Percentiles rank a stretch among this genome's conserved stretches.
Conservation (phyloP, 2,329 filamentous ascomycete genomes). For the Aspergillus neotritici region DNA sequence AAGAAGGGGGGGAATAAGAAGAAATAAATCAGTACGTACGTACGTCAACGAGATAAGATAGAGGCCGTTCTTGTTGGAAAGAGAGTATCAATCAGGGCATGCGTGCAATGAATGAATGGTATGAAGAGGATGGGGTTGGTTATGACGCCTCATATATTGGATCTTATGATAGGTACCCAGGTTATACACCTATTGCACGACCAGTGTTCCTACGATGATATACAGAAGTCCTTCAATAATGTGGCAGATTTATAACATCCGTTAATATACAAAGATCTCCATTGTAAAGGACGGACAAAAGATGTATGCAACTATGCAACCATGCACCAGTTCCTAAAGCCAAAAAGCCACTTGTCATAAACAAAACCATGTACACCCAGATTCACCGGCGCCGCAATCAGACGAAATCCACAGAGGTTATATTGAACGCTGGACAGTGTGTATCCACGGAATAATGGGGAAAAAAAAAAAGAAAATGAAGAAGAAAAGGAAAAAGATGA, state of each 20-base stretch:
- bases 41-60: too few species aligned
- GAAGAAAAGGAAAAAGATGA: conserved; percentile 6
- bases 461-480: conserved; percentile 3
- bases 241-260: too few species aligned
- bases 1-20: conserved; percentile 23
- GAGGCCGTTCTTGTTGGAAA: too few species aligned
- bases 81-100: too few species aligned
- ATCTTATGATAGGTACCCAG: too few species aligned
- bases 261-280: background rate
- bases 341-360: background rate
- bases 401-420: conserved; percentile 1
- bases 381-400: conserved; percentile 22
- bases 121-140: too few species aligned
- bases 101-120: too few species aligned
- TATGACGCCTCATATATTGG: too few species aligned
- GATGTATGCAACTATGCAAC: background rate
- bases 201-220: too few species aligned
- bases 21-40: conserved; percentile 12
- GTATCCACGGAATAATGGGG: background rate
- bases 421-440: background rate
- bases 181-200: too few species aligned
- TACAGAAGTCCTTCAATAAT: too few species aligned
- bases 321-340: background rate
- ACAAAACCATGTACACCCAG: conserved; percentile 8
- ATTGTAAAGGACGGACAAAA: background rate